Base-by-base conservation (phyloP, 2,329 filamentous ascomycete species). In the Basipetospora chlamydospora region DNA sequence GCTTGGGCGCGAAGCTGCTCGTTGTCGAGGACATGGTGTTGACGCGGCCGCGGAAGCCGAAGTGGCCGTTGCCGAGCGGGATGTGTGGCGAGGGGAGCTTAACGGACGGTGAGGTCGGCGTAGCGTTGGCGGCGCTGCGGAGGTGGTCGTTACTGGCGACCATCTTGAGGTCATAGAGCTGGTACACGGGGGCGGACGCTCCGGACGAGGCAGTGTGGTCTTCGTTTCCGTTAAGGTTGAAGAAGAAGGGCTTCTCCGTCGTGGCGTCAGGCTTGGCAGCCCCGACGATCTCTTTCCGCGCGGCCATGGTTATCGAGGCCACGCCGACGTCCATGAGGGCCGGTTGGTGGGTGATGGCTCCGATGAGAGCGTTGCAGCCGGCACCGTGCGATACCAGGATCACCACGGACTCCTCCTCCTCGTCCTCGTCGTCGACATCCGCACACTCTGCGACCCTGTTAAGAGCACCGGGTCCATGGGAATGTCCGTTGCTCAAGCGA, bases 341-440 rank as follows among this genome's bases (percentile, higher is more conserved):
- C 0, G 90, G 88, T 49, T 94, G 82, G 41, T 88, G 82, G 0
- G 87, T 92, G 44, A 98, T 72, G 18, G 86, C 86, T 10, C 88
- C 86, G 43, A 98, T 87, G 30, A 98, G 60, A 3, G 90, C 90
- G 59, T 98, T 98, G 58, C 88, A 94, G 26, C 90, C 90, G 11
- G 90, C 90, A 17, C 88, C 88, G 51, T 98, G 90, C 0, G 90
- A 94, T 16, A 98, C 81, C 6, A 98, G 60, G 28, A 98, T 67
- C 12, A 98, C 63, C 2, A 96, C 77, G 2, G 86, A 71, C 46
- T 93, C 82, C 1, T 73, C 67, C 23, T 76, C 67, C 16, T 77
- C 72, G 11, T 80, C 73, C 1, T 73, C 68, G 2, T 70, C 64
- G 1, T 68, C 61, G 10, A 61, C 54, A 1, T 59, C 28, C 15